Percentiles rank a stretch among this genome's conserved stretches.
These are phyloP conservation scores for Yamadazyma pseudoaaseri DNA, from an alignment of 1,139 yeast genomes.

Conservation along the genomic window DNA sequence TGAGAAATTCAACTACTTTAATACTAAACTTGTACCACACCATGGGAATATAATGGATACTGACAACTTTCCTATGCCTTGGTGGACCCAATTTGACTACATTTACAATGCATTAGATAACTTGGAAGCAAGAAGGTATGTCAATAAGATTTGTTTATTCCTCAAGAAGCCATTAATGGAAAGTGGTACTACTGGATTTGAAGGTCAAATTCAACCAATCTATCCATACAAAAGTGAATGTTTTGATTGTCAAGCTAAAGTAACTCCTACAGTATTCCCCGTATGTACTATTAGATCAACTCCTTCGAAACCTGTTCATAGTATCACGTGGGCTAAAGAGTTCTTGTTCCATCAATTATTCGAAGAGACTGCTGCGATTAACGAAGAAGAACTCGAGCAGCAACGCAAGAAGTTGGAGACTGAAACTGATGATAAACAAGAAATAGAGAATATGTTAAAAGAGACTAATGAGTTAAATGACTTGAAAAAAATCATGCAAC, in stretches of 20 bases:
- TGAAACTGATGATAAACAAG: slow-evolving; percentile 60
- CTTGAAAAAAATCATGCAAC: slow-evolving; percentile 49
- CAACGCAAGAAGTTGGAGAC: slow-evolving; percentile 36
- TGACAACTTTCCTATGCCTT: slow-evolving; percentile 63
- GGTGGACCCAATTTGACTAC: slow-evolving; percentile 79
- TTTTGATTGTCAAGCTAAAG: slow-evolving; percentile 87
- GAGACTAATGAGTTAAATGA: slow-evolving; percentile 78
- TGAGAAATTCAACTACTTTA: slow-evolving; percentile 65
- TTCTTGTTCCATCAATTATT: slow-evolving; percentile 82
- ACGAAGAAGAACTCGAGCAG: slow-evolving; percentile 26
- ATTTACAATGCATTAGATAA: slow-evolving; percentile 94
- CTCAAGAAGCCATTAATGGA: slow-evolving; percentile 79
- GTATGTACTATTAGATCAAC: slow-evolving; percentile 97
- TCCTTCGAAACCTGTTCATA: slow-evolving; percentile 94
- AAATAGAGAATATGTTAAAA: slow-evolving; percentile 62
- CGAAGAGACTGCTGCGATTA: slow-evolving; percentile 46
- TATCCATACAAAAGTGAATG: slow-evolving; percentile 84
- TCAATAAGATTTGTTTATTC: slow-evolving; percentile 78
- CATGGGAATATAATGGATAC: slow-evolving; percentile 89
- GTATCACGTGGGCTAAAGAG: slow-evolving; percentile 97
- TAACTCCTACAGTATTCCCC: slow-evolving; percentile 86
- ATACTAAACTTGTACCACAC: slow-evolving; percentile 69
- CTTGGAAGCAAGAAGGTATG: slow-evolving; percentile 86
- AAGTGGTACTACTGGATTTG: slow-evolving; percentile 92
- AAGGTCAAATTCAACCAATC: slow-evolving; percentile 92